Conservation (phyloP, 2,329 filamentous ascomycete genomes). For the Trichoderma citrinoviride region DNA sequence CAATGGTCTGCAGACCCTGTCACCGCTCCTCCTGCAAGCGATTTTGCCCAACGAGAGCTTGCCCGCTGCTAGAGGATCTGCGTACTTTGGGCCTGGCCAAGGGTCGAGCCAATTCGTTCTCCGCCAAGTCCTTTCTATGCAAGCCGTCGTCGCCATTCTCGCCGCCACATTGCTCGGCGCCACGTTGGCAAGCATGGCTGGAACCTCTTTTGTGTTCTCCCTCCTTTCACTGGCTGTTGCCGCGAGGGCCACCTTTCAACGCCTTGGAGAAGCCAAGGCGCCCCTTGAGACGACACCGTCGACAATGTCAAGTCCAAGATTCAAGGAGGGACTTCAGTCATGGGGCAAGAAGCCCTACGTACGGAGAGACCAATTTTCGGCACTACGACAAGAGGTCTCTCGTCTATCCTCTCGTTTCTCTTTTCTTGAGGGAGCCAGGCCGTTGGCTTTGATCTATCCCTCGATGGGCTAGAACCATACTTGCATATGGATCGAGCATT, state of each 20-base stretch:
- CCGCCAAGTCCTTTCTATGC: background rate
- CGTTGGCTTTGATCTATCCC: background rate
- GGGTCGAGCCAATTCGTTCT: background rate
- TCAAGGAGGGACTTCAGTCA: background rate
- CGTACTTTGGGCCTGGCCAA: background rate
- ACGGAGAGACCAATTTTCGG: background rate
- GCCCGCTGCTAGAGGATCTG: background rate
- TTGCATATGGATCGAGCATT: background rate
- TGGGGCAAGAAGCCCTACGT: background rate
- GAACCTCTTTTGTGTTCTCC: background rate
- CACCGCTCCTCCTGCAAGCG: background rate
- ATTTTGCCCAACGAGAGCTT: background rate
- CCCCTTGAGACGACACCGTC: background rate
- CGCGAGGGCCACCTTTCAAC: background rate
- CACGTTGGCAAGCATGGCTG: background rate
- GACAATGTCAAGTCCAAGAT: slow-evolving; percentile 13
- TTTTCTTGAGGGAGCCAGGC: background rate
- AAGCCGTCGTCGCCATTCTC: background rate
- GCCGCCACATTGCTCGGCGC: background rate
- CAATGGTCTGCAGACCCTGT: background rate
- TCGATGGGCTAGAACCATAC: slow-evolving; percentile 1
- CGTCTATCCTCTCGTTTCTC: slow-evolving; percentile 6
- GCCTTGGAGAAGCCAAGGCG: background rate
- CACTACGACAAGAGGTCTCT: background rate
- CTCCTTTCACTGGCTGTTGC: background rate